These are phyloP conservation scores for Skeletonema tropicum DNA, from an alignment of 108 stramenopile genomes.

Conservation along the genomic window DNA sequence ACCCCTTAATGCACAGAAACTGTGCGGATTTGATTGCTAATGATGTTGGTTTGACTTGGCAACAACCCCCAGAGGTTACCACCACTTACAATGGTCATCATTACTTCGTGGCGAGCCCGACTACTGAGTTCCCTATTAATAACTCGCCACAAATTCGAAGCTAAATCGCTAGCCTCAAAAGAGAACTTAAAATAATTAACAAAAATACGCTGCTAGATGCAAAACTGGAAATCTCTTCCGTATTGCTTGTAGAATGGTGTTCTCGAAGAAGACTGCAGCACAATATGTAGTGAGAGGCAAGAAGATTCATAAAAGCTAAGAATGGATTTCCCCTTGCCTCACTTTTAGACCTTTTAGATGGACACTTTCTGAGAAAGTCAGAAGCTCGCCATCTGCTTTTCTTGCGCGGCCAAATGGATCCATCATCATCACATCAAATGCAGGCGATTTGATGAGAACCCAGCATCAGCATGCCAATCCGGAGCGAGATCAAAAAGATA, in stretches of 20 bases:
- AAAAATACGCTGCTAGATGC: neutral
- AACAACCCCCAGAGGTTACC: constrained; percentile 5
- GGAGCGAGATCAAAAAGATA: too few species aligned
- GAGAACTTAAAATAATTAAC: neutral
- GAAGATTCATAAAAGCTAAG: too few species aligned
- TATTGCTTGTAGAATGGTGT: too few species aligned
- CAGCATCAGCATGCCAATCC: too few species aligned
- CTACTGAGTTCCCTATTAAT: constrained; percentile 10
- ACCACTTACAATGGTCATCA: constrained; percentile 18
- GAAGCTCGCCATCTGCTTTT: neutral
- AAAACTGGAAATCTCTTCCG: too few species aligned
- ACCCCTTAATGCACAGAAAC: constrained; percentile 3
- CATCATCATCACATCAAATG: too few species aligned
- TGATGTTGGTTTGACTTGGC: constrained; percentile 24
- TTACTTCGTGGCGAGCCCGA: constrained; percentile 16
- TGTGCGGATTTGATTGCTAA: constrained; percentile 10
- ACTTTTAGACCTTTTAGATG: too few species aligned
- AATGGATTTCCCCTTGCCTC: too few species aligned
- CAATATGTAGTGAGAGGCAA: too few species aligned
- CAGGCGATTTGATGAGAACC: too few species aligned
- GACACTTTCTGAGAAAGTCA: too few species aligned
- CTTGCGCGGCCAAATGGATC: neutral
- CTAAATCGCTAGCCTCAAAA: constrained; percentile 8
- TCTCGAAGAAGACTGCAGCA: too few species aligned
- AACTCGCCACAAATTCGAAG: constrained; percentile 27